Evolutionary conservation across 2,329 filamentous ascomycete genomes (phyloP).

Genomic region (Pyrenophora graminea): DNA sequence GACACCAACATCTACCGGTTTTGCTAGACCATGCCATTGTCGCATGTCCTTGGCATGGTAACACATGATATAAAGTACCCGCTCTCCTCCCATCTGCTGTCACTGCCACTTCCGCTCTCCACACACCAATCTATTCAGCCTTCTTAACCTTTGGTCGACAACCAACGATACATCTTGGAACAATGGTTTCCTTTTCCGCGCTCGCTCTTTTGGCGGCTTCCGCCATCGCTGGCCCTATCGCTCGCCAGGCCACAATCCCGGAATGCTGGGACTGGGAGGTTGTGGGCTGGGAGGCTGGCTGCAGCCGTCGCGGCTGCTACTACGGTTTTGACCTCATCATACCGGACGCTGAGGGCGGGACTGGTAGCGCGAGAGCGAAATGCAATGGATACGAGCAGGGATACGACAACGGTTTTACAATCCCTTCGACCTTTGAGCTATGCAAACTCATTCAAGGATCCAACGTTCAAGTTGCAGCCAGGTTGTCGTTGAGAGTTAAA

Average conservation of each 20-base stretch:
- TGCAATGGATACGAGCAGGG: constrained; percentile 25
- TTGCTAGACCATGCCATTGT: too few species aligned
- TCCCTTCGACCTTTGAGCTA: constrained; percentile 2
- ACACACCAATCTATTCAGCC: too few species aligned
- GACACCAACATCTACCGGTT: too few species aligned
- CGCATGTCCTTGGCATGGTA: too few species aligned
- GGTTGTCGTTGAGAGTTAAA: constrained; percentile 6
- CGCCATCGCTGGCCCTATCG: constrained; percentile 12
- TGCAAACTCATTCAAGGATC: constrained; percentile 23
- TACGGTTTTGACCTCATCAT: constrained; percentile 31
- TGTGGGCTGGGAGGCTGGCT: constrained; percentile 22
- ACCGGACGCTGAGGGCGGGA: constrained; percentile 14
- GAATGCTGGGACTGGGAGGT: constrained; percentile 27
- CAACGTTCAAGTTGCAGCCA: constrained; percentile 24
- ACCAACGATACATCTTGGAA: neutral
- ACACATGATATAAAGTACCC: too few species aligned
- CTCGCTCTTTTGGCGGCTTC: constrained; percentile 14
- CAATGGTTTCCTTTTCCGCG: constrained; percentile 18
- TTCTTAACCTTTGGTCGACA: too few species aligned
- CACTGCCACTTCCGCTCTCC: too few species aligned
- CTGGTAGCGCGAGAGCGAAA: constrained; percentile 17
- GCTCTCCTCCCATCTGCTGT: too few species aligned
- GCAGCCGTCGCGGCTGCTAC: constrained; percentile 23
- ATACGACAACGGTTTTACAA: constrained; percentile 12
- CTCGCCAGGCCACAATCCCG: constrained; percentile 17